Percentiles rank a stretch among this genome's conserved stretches.
Conservation (phyloP, 306 rosid species). For the Luffa acutangula region DNA sequence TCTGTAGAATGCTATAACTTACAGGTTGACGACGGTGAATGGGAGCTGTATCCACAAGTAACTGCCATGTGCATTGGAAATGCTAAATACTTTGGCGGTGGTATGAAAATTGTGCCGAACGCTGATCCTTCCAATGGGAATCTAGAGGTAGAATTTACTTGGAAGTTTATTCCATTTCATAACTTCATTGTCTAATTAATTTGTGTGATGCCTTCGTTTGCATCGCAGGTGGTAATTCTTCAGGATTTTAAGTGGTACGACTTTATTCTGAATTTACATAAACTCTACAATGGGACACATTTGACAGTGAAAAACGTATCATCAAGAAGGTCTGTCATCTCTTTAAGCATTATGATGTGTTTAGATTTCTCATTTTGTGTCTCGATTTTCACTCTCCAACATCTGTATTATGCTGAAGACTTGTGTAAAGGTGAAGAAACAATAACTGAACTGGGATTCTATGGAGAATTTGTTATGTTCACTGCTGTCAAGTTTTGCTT, state of each 20-base stretch:
- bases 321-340: conserved; percentile 44
- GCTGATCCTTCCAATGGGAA: conserved; percentile 58
- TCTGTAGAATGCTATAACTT: conserved; percentile 11
- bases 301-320: conserved; percentile 68
- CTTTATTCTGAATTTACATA: conserved; percentile 61
- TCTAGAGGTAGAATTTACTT: conserved; percentile 49
- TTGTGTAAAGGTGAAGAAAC: neutral
- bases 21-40: conserved; percentile 72
- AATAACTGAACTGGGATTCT: neutral
- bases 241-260: conserved; percentile 90
- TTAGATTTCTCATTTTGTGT: neutral
- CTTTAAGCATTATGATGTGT: neutral
- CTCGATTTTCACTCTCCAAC: neutral
- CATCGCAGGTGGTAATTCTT: conserved; percentile 69
- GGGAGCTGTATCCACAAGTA: conserved; percentile 65
- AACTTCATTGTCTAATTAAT: neutral
- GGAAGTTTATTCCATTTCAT: neutral
- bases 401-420: neutral
- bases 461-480: neutral
- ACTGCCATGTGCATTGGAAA: conserved; percentile 85
- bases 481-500: neutral
- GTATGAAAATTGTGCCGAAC: conserved; percentile 90
- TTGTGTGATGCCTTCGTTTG: neutral
- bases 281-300: conserved; percentile 78
- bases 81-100: conserved; percentile 93